Evolutionary conservation across 371 early-diverging fungal species (phyloP).

Genomic region (Ordospora colligata): DNA sequence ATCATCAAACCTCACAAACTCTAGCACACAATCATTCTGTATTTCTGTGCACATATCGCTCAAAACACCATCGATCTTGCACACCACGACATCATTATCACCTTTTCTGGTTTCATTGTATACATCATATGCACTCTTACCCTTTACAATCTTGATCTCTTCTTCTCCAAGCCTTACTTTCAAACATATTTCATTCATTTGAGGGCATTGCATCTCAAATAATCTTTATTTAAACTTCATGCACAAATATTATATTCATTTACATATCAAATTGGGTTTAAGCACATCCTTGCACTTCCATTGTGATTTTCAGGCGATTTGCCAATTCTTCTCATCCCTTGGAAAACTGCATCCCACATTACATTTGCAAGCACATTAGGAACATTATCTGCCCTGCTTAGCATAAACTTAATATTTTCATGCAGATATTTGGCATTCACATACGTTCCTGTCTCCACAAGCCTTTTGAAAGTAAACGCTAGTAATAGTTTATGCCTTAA

Average conservation of each 20-base stretch:
- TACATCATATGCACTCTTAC: slow-evolving; percentile 38
- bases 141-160: neutral
- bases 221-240: neutral
- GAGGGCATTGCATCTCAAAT: neutral
- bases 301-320: neutral
- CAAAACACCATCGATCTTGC: slow-evolving; percentile 69
- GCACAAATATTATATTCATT: neutral
- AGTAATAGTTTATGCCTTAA: neutral
- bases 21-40: slow-evolving; percentile 69
- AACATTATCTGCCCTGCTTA: neutral
- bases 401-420: neutral
- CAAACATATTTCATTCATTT: neutral
- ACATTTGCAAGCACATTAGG: neutral
- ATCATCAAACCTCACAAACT: slow-evolving; percentile 85
- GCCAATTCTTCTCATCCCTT: neutral
- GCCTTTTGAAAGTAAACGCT: neutral
- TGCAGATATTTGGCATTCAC: neutral
- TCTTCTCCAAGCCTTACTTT: slow-evolving; percentile 9
- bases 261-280: no score
- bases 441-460: neutral
- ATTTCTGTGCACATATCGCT: slow-evolving; percentile 82
- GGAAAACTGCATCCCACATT: neutral
- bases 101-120: slow-evolving; percentile 10
- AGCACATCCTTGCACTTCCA: no score
- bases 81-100: slow-evolving; percentile 43